Percentiles rank a stretch among this genome's conserved stretches.
Conservation (phyloP, 1,284 basidiomycete genomes). For the Pseudozyma sp. region DNA sequence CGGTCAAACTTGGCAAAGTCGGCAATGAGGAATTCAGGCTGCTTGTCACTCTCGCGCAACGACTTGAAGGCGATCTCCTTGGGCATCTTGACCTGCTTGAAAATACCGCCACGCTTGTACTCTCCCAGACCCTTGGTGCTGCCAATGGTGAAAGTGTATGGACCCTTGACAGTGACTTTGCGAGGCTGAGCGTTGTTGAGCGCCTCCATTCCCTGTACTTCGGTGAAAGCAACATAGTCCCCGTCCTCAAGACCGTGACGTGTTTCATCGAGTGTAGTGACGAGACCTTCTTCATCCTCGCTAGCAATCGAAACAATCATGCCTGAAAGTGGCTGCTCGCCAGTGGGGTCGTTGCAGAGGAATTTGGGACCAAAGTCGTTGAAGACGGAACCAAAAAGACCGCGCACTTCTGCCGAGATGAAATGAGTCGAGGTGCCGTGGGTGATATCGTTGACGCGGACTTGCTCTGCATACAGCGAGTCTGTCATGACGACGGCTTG, state of each 20-base stretch:
- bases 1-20: slow-evolving; percentile 99
- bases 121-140: slow-evolving; percentile 72
- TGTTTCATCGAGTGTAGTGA: slow-evolving; percentile 96
- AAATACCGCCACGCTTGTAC: slow-evolving; percentile 91
- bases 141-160: slow-evolving; percentile 68
- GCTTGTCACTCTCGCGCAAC: slow-evolving; percentile 83
- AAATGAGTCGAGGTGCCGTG: slow-evolving; percentile 80
- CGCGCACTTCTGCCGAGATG: slow-evolving; percentile 89
- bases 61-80: slow-evolving; percentile 88
- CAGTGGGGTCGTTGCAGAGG: slow-evolving; percentile 92
- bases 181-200: slow-evolving; percentile 90
- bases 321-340: slow-evolving; percentile 90
- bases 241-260: slow-evolving; percentile 98
- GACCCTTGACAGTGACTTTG: slow-evolving; percentile 88
- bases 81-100: slow-evolving; percentile 99
- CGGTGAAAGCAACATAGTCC: slow-evolving; percentile 96
- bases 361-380: slow-evolving; percentile 97
- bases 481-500: slow-evolving; percentile 88
- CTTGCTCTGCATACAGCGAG: slow-evolving; percentile 80
- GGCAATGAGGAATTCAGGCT: slow-evolving; percentile 91
- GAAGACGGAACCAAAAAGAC: slow-evolving; percentile 95
- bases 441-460: slow-evolving; percentile 90
- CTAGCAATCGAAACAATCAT: slow-evolving; percentile 84
- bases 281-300: slow-evolving; percentile 80
- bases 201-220: slow-evolving; percentile 94